Evolutionary conservation across 768 basidiomycete species (phyloP), one percentile per base, ranked within the genome.

Genomic region (Pulveroboletus ravenelii): DNA sequence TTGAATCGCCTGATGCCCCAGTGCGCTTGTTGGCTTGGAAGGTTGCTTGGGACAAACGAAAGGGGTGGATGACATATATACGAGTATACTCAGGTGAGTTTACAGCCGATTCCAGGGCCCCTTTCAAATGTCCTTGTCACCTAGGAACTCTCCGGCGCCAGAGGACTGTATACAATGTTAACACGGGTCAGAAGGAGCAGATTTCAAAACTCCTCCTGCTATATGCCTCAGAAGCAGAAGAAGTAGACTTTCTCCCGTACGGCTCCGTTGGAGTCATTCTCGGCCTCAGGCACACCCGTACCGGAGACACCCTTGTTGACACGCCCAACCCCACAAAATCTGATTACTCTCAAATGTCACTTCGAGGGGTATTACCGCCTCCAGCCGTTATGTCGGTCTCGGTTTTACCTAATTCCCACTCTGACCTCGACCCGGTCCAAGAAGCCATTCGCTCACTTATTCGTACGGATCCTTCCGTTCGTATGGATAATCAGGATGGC

Each of bases 61-160:
- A 77, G 58, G 91, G 91, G 20, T 93, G 91, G 91, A 91, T 93
- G 89, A 93, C 91, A 2, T 93, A 91, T 63, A 85, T 93, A 35
- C 77, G 91, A 23, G 80, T 93, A 17, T 93, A 93, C 66, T 91
- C 90, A 47, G 91, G 90, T 89, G 64, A 53, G 73, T 65, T 5
- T 31, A 30, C 36, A 29, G 27, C 13, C 29, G 10, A 25, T 34
- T 15, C 18, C 12, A 5, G 23, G 34, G n/a, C 31, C 12, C n/a
- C n/a, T 51, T 47, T 51, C 44, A 10, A 30, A 57, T 17, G 38
- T 43, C 47, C 8, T 37, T 31, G 29, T 45, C 45, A 40, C 35
- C 31, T 37, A 63, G 90, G 90, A 14, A 87, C 80, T 14, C 69
- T 93, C 41, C 86, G 73, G 17, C 78, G 77, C 17, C 82, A 86